Conservation (phyloP, 371 early-diverging fungal species). For the Syncephalastrum sp. region DNA sequence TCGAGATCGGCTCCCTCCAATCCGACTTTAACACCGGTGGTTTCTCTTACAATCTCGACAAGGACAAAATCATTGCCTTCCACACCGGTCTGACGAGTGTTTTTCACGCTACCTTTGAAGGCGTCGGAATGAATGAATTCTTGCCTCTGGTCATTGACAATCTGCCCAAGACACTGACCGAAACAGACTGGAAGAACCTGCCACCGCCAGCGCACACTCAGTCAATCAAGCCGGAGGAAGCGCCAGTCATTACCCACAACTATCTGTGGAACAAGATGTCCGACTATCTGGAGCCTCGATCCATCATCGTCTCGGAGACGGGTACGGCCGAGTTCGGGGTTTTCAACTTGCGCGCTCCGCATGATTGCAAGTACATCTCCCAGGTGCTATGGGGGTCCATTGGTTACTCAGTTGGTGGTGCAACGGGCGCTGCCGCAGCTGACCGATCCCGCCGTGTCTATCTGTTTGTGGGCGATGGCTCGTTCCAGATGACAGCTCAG, state of each 20-base stretch:
- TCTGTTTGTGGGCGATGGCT: slow-evolving; percentile 55
- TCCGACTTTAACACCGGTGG: slow-evolving; percentile 57
- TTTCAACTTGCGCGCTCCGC: slow-evolving; percentile 34
- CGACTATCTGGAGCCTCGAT: slow-evolving; percentile 27
- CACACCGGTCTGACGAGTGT: slow-evolving; percentile 35
- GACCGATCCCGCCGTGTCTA: slow-evolving; percentile 27
- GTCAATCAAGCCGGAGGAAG: slow-evolving; percentile 25
- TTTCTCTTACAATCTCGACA: slow-evolving; percentile 33
- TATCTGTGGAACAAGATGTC: slow-evolving; percentile 45
- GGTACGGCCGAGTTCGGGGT: slow-evolving; percentile 51
- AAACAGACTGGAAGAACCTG: slow-evolving; percentile 9
- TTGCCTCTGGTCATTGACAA: slow-evolving; percentile 29
- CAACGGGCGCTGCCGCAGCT: slow-evolving; percentile 37
- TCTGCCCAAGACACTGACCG: slow-evolving; percentile 13
- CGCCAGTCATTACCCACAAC: not conserved
- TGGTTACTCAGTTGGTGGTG: slow-evolving; percentile 40
- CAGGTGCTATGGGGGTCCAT: slow-evolving; percentile 49
- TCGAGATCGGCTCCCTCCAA: slow-evolving; percentile 44
- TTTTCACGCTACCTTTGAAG: slow-evolving; percentile 34
- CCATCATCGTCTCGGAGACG: slow-evolving; percentile 48
- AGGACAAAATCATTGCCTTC: slow-evolving; percentile 32
- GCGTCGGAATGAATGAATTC: slow-evolving; percentile 38
- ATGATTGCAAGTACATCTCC: slow-evolving; percentile 29
- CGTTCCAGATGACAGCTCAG: slow-evolving; percentile 50
- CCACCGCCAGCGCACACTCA: slow-evolving; percentile 21